Conservation (phyloP, 2,329 filamentous ascomycete species). For the Apiospora kogelbergensis region DNA sequence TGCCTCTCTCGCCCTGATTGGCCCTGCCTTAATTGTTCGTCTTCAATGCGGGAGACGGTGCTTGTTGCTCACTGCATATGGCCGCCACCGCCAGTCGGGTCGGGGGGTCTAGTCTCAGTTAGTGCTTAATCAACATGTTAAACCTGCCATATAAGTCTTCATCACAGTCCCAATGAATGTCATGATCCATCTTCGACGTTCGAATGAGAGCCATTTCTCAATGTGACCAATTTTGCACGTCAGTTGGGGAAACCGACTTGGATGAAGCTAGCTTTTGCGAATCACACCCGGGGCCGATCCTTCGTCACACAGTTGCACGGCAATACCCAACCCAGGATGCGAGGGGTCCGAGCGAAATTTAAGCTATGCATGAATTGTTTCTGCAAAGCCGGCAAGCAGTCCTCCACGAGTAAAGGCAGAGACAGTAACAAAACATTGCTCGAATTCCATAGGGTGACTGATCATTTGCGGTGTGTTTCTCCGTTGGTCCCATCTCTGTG, state of each 20-base stretch:
- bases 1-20: neutral
- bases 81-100: neutral
- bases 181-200: neutral
- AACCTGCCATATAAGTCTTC: neutral
- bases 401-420: neutral
- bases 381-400: neutral
- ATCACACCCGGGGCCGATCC: constrained; percentile 4
- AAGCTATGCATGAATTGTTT: neutral
- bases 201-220: neutral
- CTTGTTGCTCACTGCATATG: neutral
- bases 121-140: neutral
- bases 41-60: neutral
- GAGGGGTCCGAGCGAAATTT: neutral
- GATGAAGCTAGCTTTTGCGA: neutral
- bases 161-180: neutral
- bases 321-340: neutral
- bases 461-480: neutral
- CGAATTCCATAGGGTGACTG: neutral
- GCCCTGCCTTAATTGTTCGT: neutral
- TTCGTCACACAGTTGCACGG: constrained; percentile 1
- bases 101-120: neutral
- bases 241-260: neutral
- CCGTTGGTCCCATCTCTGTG: neutral
- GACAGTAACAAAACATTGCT: neutral
- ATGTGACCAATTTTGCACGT: neutral